phyloP scores from a whole-genome alignment of 495 filamentous ascomycete species.

The Jackrogersella multiformis region DNA sequence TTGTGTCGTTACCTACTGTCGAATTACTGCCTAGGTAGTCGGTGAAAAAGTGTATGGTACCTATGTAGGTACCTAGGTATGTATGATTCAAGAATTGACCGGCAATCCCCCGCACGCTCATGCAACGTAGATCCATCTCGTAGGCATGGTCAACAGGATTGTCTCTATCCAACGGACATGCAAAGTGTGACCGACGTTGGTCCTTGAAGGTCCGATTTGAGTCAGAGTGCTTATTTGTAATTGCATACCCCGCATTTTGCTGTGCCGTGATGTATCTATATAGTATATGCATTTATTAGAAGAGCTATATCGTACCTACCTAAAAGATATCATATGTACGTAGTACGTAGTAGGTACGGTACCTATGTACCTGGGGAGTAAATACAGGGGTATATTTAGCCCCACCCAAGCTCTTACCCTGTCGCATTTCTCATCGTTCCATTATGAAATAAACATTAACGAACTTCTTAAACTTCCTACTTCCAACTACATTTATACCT shows the following conservation, averaged over 20 bases:
- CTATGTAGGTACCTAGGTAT: too few relatives aligned
- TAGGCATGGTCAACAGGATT: background rate
- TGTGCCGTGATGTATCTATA: background rate
- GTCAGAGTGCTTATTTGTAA: slow-evolving; percentile 6
- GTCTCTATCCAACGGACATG: background rate
- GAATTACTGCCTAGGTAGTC: background rate
- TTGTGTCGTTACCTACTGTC: background rate
- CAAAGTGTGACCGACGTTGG: background rate
- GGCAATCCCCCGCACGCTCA: slow-evolving; percentile 24
- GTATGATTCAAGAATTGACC: background rate
- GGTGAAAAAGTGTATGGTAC: slow-evolving; percentile 3
- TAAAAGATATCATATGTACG: too few relatives aligned
- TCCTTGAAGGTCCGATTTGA: background rate
- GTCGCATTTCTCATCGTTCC: slow-evolving; percentile 7
- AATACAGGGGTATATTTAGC: background rate
- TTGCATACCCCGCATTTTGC: slow-evolving; percentile 22
- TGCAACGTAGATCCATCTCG: slow-evolving; percentile 32
- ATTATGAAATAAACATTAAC: too few relatives aligned
- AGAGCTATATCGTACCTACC: too few relatives aligned
- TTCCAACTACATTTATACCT: too few relatives aligned
- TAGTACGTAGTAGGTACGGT: too few relatives aligned
- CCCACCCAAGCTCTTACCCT: slow-evolving; percentile 23
- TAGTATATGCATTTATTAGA: background rate
- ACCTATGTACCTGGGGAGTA: too few relatives aligned
- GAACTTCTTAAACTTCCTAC: too few relatives aligned